Percentiles rank a stretch among this genome's conserved stretches.
These are phyloP conservation scores for Trifolium repens DNA, from an alignment of 306 rosid species.

Conservation along the genomic window DNA sequence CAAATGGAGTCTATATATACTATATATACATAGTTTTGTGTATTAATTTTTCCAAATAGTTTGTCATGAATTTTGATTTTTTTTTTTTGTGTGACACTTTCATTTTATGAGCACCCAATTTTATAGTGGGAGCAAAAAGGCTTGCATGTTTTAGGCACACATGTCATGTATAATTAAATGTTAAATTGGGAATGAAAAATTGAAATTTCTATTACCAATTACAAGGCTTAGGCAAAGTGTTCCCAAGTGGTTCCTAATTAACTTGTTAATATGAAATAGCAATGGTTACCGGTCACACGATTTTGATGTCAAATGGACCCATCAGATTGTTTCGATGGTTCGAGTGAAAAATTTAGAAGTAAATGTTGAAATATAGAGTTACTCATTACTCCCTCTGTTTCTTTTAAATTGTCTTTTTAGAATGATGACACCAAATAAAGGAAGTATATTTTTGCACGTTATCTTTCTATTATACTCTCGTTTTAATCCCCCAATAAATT, in stretches of 20 bases:
- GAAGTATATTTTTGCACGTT: too few relatives aligned
- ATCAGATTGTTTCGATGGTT: too few relatives aligned
- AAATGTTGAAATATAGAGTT: too few relatives aligned
- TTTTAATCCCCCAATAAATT: too few relatives aligned
- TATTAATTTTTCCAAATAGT: constrained; percentile 10
- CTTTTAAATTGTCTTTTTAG: too few relatives aligned
- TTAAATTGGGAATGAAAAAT: neutral
- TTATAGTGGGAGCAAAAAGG: neutral
- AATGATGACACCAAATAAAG: too few relatives aligned
- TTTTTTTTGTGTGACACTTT: neutral
- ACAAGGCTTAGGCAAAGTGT: neutral
- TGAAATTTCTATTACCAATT: neutral
- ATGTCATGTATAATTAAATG: neutral
- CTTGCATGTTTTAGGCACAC: neutral
- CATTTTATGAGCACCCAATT: neutral
- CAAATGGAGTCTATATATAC: constrained; percentile 6
- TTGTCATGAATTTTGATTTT: constrained; percentile 15
- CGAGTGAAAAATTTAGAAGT: too few relatives aligned
- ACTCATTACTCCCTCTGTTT: too few relatives aligned
- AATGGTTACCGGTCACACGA: neutral
- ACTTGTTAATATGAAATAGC: neutral
- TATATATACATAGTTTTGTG: constrained; percentile 8
- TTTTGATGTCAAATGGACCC: too few relatives aligned
- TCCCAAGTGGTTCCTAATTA: neutral
- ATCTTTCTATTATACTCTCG: too few relatives aligned